These are phyloP conservation scores for Fonsecaea erecta DNA, from an alignment of 2,329 filamentous ascomycete species.

Conservation along the genomic window DNA sequence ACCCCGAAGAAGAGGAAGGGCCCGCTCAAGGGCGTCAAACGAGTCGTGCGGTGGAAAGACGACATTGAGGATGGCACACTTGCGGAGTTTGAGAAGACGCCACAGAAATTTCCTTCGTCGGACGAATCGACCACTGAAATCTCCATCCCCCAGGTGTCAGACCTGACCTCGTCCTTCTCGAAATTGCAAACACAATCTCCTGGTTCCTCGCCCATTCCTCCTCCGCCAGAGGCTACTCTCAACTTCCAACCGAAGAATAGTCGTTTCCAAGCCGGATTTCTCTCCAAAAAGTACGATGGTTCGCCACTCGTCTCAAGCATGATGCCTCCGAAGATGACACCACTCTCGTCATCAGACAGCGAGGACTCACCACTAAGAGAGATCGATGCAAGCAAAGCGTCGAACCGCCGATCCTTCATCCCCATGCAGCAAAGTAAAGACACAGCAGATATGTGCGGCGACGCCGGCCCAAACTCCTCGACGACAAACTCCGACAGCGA, in stretches of 20 bases:
- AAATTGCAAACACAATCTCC: constrained; percentile 43
- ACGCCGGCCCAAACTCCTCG: constrained; percentile 44
- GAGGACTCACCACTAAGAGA: constrained; percentile 60
- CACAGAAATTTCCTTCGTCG: constrained; percentile 61
- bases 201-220: constrained; percentile 63
- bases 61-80: constrained; percentile 84
- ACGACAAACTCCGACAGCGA: constrained; percentile 53
- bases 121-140: constrained; percentile 62
- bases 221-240: constrained; percentile 59
- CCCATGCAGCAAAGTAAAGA: constrained; percentile 42
- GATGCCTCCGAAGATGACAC: constrained; percentile 60
- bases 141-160: constrained; percentile 56
- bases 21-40: constrained; percentile 63
- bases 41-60: constrained; percentile 88
- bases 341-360: constrained; percentile 62
- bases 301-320: constrained; percentile 58
- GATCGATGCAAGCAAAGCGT: constrained; percentile 56
- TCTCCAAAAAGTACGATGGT: constrained; percentile 69
- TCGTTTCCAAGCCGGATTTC: constrained; percentile 86
- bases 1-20: constrained; percentile 80
- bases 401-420: constrained; percentile 51
- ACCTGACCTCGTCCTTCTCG: constrained; percentile 49
- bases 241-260: constrained; percentile 69
- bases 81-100: constrained; percentile 90
- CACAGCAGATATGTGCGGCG: constrained; percentile 42